A percentile compares a stretch with the other conserved stretches of the same genome.
These are phyloP conservation scores for Aureobasidium lini DNA, from an alignment of 2,329 filamentous ascomycete species.

Conservation along the genomic window DNA sequence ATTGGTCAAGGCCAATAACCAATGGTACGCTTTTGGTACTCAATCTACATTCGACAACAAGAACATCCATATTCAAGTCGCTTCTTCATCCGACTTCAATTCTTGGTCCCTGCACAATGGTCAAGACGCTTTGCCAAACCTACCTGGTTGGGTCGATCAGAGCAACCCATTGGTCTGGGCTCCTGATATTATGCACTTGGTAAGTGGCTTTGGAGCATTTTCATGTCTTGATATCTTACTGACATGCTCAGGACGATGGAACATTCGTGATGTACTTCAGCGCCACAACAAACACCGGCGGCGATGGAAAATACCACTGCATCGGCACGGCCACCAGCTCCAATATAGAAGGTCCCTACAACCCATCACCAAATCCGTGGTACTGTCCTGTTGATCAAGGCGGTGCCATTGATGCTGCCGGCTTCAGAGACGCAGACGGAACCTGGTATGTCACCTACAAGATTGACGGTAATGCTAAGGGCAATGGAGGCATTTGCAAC, in stretches of 20 bases:
- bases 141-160: slow-evolving; percentile 24
- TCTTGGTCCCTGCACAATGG: slow-evolving; percentile 23
- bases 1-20: slow-evolving; percentile 29
- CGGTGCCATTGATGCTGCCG: slow-evolving; percentile 24
- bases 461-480: slow-evolving; percentile 23
- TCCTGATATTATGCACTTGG: slow-evolving; percentile 24
- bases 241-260: slow-evolving; percentile 18
- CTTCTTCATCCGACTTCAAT: slow-evolving; percentile 28
- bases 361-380: slow-evolving; percentile 19
- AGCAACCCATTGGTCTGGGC: slow-evolving; percentile 27
- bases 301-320: slow-evolving; percentile 21
- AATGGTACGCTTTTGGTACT: slow-evolving; percentile 31
- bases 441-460: slow-evolving; percentile 24
- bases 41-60: slow-evolving; percentile 19
- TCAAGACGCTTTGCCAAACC: slow-evolving; percentile 26
- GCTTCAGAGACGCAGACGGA: slow-evolving; percentile 21
- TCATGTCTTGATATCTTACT: background rate
- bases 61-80: slow-evolving; percentile 28
- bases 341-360: slow-evolving; percentile 22
- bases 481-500: slow-evolving; percentile 22
- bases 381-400: slow-evolving; percentile 23
- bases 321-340: slow-evolving; percentile 22
- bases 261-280: slow-evolving; percentile 25
- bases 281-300: slow-evolving; percentile 20
- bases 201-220: background rate